phyloP scores from a whole-genome alignment of 306 rosid species.

The Cucurbita pepo region DNA sequence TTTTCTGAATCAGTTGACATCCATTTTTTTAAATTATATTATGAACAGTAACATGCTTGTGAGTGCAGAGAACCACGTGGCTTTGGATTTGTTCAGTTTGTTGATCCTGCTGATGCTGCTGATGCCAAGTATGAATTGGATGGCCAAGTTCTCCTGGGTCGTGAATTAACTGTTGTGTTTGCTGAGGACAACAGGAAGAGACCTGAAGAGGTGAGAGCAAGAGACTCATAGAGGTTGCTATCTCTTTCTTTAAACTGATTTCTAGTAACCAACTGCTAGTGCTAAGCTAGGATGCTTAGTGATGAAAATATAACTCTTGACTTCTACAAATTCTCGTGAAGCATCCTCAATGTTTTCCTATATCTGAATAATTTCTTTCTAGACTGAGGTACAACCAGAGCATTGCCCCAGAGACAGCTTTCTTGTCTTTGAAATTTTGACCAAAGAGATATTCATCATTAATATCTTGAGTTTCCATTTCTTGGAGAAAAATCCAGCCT shows the following conservation, averaged over 20 bases:
- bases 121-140: conserved; percentile 79
- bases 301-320: not conserved
- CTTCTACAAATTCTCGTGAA: not conserved
- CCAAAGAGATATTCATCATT: not conserved
- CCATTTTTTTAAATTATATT: not conserved
- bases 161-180: conserved; percentile 61
- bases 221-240: conserved; percentile 38
- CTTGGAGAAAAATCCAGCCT: not conserved
- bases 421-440: not conserved
- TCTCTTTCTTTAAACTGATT: not conserved
- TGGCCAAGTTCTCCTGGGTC: conserved; percentile 58
- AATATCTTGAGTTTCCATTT: not conserved
- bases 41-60: not conserved
- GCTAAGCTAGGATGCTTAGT: not conserved
- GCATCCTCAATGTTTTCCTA: not conserved
- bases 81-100: conserved; percentile 63
- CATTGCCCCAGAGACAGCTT: not conserved
- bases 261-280: not conserved
- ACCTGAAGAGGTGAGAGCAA: conserved; percentile 70
- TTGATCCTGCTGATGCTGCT: conserved; percentile 60
- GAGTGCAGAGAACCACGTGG: conserved; percentile 61
- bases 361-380: not conserved
- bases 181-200: conserved; percentile 75
- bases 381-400: not conserved
- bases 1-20: not conserved